Conservation (phyloP, 768 basidiomycete genomes). For the Russula dissimulans region DNA sequence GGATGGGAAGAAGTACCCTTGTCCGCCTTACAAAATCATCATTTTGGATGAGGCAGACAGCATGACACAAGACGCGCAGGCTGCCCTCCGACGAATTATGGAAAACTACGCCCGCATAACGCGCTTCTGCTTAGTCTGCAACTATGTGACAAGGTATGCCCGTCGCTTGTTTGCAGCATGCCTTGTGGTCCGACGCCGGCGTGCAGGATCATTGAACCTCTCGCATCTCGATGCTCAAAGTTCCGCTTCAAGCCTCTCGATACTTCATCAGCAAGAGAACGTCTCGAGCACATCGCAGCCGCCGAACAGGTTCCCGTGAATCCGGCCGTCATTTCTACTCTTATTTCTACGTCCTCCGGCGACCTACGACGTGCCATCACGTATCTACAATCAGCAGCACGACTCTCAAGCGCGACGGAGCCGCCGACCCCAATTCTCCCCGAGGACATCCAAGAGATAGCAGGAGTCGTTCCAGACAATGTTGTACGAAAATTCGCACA, state of each 20-base stretch:
- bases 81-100: slow-evolving; percentile 96
- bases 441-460: slow-evolving; percentile 88
- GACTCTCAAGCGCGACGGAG: slow-evolving; percentile 65
- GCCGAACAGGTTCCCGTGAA: slow-evolving; percentile 58
- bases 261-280: slow-evolving; percentile 56
- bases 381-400: slow-evolving; percentile 90
- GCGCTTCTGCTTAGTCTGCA: slow-evolving; percentile 95
- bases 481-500: slow-evolving; percentile 62
- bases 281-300: slow-evolving; percentile 73
- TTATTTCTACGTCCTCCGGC: slow-evolving; percentile 77
- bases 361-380: slow-evolving; percentile 97
- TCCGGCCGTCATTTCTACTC: slow-evolving; percentile 52
- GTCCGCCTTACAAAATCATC: slow-evolving; percentile 97
- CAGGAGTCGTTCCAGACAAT: slow-evolving; percentile 79
- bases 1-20: slow-evolving; percentile 81
- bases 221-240: slow-evolving; percentile 98
- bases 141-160: slow-evolving; percentile 91
- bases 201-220: slow-evolving; percentile 89
- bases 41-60: slow-evolving; percentile 99
- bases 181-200: not conserved
- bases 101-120: slow-evolving; percentile 97
- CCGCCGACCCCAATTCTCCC: slow-evolving; percentile 70
- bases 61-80: slow-evolving; percentile 99
- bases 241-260: slow-evolving; percentile 96
- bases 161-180: not conserved